A percentile compares a stretch with the other conserved stretches of the same genome.
phyloP scores from a whole-genome alignment of 768 basidiomycete species.

The Trametes maxima region DNA sequence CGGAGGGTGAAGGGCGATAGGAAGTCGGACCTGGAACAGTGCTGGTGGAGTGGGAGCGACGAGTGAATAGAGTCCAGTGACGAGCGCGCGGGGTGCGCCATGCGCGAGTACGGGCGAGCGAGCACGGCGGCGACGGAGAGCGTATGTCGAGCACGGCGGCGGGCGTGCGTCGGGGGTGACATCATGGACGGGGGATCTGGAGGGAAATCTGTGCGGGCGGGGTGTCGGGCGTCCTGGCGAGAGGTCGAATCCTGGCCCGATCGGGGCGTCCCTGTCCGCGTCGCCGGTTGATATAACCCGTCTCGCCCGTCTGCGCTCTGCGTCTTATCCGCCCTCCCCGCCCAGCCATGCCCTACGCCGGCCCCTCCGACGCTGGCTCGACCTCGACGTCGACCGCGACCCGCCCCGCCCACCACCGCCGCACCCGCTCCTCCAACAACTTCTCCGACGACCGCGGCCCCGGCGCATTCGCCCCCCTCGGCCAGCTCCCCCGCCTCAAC shows the following conservation, averaged over 20 bases:
- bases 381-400: slow-evolving; percentile 26
- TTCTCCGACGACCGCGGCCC: slow-evolving; percentile 45
- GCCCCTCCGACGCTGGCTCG: slow-evolving; percentile 24
- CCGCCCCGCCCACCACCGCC: slow-evolving; percentile 30
- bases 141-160: not conserved
- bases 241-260: not conserved
- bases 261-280: too few species aligned
- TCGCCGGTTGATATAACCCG: not conserved
- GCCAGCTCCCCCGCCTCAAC: slow-evolving; percentile 46
- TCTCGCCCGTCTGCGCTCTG: not conserved
- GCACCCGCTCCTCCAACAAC: slow-evolving; percentile 33
- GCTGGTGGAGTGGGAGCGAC: slow-evolving; percentile 19
- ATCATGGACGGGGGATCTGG: slow-evolving; percentile 4
- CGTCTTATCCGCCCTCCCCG: slow-evolving; percentile 6
- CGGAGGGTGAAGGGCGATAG: slow-evolving; percentile 18
- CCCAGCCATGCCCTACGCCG: slow-evolving; percentile 31
- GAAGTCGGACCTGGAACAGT: slow-evolving; percentile 22
- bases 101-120: too few species aligned
- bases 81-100: too few species aligned
- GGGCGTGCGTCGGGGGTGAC: slow-evolving; percentile 9
- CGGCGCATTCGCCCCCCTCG: slow-evolving; percentile 53
- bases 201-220: not conserved
- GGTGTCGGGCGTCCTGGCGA: not conserved
- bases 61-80: slow-evolving; percentile 3
- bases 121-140: not conserved